Conservation (phyloP, 2,329 filamentous ascomycete genomes). For the Pseudogymnoascus sp. region DNA sequence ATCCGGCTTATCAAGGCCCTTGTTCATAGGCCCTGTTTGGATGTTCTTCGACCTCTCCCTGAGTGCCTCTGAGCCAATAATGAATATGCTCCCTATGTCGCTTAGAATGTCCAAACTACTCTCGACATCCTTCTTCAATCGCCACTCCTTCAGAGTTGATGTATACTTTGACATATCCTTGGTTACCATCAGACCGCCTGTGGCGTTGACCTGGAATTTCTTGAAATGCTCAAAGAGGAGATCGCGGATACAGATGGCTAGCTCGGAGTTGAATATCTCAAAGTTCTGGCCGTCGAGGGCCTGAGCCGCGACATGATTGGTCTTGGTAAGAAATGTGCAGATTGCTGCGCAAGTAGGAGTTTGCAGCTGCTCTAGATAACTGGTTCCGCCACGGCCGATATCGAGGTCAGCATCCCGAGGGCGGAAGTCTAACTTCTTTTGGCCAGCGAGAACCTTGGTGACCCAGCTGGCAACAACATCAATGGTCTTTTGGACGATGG, state of each 20-base stretch:
- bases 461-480: conserved; percentile 58
- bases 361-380: conserved; percentile 64
- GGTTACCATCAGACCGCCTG: conserved; percentile 87
- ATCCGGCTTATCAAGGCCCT: conserved; percentile 55
- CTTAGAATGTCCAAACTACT: conserved; percentile 73
- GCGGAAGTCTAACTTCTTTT: conserved; percentile 63
- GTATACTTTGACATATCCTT: conserved; percentile 95
- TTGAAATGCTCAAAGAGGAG: conserved; percentile 90
- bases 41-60: conserved; percentile 60
- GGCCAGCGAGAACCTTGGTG: conserved; percentile 50
- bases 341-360: conserved; percentile 78
- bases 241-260: conserved; percentile 67
- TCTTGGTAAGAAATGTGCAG: conserved; percentile 67
- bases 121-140: conserved; percentile 58
- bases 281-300: conserved; percentile 80
- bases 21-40: conserved; percentile 35
- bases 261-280: conserved; percentile 71
- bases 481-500: conserved; percentile 58
- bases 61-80: conserved; percentile 75
- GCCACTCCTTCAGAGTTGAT: conserved; percentile 75
- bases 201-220: conserved; percentile 85
- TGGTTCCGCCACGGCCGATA: conserved; percentile 31
- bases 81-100: conserved; percentile 92
- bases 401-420: conserved; percentile 56
- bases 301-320: conserved; percentile 52